Conservation (phyloP, 148 eudicot species). For the Cornus controversa region DNA sequence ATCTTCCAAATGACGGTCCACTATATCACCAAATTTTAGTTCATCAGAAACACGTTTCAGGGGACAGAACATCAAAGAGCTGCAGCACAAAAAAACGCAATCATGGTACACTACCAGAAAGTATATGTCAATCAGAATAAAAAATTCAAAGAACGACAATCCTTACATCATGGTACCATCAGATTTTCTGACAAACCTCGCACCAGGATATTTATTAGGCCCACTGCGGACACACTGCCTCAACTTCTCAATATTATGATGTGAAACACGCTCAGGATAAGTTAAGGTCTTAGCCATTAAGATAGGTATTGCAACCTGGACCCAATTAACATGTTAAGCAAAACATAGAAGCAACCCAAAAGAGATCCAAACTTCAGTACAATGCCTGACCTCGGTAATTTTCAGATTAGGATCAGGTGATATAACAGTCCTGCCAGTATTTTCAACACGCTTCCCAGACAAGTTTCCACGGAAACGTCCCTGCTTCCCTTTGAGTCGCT, state of each 20-base stretch:
- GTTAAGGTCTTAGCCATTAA: constrained; percentile 83
- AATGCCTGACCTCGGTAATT: constrained; percentile 72
- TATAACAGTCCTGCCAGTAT: constrained; percentile 94
- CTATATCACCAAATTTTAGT: constrained; percentile 75
- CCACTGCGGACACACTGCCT: constrained; percentile 92
- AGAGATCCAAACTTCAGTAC: background rate
- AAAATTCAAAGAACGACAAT: background rate
- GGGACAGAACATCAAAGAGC: constrained; percentile 53
- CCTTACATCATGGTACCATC: constrained; percentile 70
- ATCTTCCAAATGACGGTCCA: constrained; percentile 91
- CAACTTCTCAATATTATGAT: constrained; percentile 87
- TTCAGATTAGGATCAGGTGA: constrained; percentile 98
- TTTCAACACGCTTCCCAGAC: constrained; percentile 98
- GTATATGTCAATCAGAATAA: background rate
- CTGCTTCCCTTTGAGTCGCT: constrained; percentile 95
- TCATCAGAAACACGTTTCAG: constrained; percentile 84
- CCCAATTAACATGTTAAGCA: constrained; percentile 6
- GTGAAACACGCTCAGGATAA: constrained; percentile 86
- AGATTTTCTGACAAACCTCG: constrained; percentile 58
- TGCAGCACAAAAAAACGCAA: constrained; percentile 33
- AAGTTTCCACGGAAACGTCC: constrained; percentile 94
- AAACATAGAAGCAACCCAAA: background rate
- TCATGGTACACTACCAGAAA: background rate
- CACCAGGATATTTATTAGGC: constrained; percentile 89
- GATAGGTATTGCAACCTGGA: constrained; percentile 88